These are phyloP conservation scores for Hypoxylon sp. DNA, from an alignment of 2,329 filamentous ascomycete genomes.

Conservation along the genomic window DNA sequence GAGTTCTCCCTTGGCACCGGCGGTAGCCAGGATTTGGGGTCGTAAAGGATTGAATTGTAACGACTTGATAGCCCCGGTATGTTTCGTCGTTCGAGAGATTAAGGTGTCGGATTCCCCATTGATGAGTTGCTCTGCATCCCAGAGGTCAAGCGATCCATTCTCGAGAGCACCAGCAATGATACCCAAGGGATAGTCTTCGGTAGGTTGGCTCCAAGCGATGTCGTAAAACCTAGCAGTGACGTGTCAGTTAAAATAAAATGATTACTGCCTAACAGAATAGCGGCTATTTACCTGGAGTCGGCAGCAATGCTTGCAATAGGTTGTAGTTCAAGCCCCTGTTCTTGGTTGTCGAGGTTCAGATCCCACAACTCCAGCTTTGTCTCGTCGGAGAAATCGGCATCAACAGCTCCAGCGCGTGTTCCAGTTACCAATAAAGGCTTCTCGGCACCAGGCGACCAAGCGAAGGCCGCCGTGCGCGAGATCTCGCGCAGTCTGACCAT, in stretches of 20 bases:
- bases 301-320: slow-evolving; percentile 84
- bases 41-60: slow-evolving; percentile 96
- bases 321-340: slow-evolving; percentile 82
- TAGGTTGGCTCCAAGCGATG: slow-evolving; percentile 89
- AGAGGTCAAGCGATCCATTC: slow-evolving; percentile 91
- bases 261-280: not conserved
- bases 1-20: slow-evolving; percentile 92
- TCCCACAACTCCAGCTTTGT: slow-evolving; percentile 98
- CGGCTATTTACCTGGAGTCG: slow-evolving; percentile 78
- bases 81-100: slow-evolving; percentile 87
- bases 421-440: slow-evolving; percentile 89
- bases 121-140: slow-evolving; percentile 81
- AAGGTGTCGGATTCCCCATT: slow-evolving; percentile 72
- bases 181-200: slow-evolving; percentile 79
- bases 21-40: slow-evolving; percentile 89
- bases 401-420: slow-evolving; percentile 92
- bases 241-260: slow-evolving; percentile 33
- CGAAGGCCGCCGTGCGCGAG: slow-evolving; percentile 93
- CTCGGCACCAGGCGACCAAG: slow-evolving; percentile 86
- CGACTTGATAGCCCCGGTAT: slow-evolving; percentile 90
- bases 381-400: slow-evolving; percentile 97
- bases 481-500: slow-evolving; percentile 99
- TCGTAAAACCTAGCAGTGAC: slow-evolving; percentile 81
- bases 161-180: slow-evolving; percentile 96
- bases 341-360: slow-evolving; percentile 79